Evolutionary conservation across 768 basidiomycete species (phyloP), one percentile per base, ranked within the genome.

Genomic region (Solioccasus polychromus): DNA sequence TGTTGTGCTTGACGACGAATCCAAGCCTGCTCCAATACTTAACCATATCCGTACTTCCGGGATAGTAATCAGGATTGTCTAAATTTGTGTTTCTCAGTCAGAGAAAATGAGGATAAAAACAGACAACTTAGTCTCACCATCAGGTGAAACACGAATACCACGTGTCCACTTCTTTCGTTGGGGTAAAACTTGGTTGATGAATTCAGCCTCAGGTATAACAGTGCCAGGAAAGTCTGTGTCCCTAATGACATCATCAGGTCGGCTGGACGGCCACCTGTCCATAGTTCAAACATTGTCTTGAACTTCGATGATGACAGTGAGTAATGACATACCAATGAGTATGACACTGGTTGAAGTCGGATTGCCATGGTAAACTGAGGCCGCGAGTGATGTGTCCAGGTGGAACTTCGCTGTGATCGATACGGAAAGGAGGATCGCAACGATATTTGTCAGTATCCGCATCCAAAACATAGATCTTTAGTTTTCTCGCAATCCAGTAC

Each of bases 311-410:
- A 39, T 12, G 17, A 24, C 10, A 8, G 12, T 17, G 10, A 20
- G 18, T 12, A 30, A 15, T 14, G 14, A 30, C 29, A 15, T 12
- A 30, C 29, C 29, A 30, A 15, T 30, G 29, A 30, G 3, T 12
- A 15, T 30, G 6, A 12, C 29, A 30, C 29, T 11, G 29, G 29
- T 30, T 50, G 41, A 67, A 68, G 43, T 70, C 68, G 24, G 52
- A 57, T 49, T 70, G 68, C 68, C 68, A 70, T 10, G 68, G 68
- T 9, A 70, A 48, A 43, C 60, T 59, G n/a, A 68, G 60, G 23
- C 57, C 61, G n/a, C 57, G 51, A 25, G 60, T 58, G 14, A 70
- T 42, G 47, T 63, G 45, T 4, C 68, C 68, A 11, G 68, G 56
- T 14, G 45, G 12, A 6, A 30, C 29, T 14, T 30, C 19, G 17